phyloP scores from a whole-genome alignment of 805 yeast genomes.

The Zygosaccharomyces lentus region DNA sequence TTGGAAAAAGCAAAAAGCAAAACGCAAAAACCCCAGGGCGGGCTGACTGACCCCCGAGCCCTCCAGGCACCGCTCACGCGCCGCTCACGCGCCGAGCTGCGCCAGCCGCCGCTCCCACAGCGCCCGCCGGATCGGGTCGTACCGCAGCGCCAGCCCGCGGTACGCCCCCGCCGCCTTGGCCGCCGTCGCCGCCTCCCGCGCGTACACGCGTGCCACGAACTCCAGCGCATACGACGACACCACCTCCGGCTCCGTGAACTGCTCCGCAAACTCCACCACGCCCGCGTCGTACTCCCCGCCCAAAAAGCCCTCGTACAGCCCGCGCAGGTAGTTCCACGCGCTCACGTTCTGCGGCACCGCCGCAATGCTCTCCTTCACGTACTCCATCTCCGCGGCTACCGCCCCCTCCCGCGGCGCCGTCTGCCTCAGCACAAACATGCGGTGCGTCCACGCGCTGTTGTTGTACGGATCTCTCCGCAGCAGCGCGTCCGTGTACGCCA shows the following conservation, averaged over 20 bases:
- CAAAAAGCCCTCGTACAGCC: constrained; percentile 41
- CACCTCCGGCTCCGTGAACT: constrained; percentile 38
- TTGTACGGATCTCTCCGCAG: constrained; percentile 68
- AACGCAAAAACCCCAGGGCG: too few species aligned
- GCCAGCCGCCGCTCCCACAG: constrained; percentile 54
- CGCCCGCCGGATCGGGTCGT: constrained; percentile 58
- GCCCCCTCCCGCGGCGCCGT: constrained; percentile 18
- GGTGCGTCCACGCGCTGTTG: constrained; percentile 91
- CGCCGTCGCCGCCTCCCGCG: constrained; percentile 27
- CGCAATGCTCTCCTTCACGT: constrained; percentile 45
- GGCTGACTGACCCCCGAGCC: too few species aligned
- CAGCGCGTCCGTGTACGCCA: constrained; percentile 45
- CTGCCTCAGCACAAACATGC: constrained; percentile 53
- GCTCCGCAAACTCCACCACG: constrained; percentile 44
- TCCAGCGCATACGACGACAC: constrained; percentile 63
- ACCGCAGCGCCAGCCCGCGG: constrained; percentile 45
- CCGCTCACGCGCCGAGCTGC: background rate
- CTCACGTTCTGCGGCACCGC: constrained; percentile 77
- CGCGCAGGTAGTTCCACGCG: constrained; percentile 78
- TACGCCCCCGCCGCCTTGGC: constrained; percentile 43
- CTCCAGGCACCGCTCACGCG: background rate
- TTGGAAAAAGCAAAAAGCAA: background rate
- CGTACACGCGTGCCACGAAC: constrained; percentile 49
- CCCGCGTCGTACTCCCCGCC: constrained; percentile 31
- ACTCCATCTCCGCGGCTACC: constrained; percentile 49